A percentile compares a stretch with the other conserved stretches of the same genome.
These are phyloP conservation scores for Salvia hispanica DNA, from an alignment of 257 asterid species.

Conservation along the genomic window DNA sequence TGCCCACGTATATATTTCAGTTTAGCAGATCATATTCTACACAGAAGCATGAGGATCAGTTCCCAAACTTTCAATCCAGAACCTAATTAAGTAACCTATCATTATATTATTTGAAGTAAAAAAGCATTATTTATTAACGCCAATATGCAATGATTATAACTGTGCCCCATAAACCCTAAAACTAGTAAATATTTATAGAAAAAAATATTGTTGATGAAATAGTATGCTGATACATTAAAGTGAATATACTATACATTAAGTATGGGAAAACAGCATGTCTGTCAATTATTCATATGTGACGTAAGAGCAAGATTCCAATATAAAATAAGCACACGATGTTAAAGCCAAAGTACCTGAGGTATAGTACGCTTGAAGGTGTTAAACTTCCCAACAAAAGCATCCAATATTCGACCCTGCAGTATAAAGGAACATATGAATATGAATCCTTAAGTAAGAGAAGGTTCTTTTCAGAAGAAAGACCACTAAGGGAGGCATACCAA, in stretches of 20 bases:
- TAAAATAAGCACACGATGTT: not conserved
- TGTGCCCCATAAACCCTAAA: too few species aligned
- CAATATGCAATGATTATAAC: not conserved
- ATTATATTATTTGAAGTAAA: not conserved
- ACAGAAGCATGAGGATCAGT: slow-evolving; percentile 14
- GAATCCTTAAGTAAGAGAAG: slow-evolving; percentile 8
- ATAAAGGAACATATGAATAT: slow-evolving; percentile 16
- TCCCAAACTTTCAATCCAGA: not conserved
- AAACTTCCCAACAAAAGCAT: slow-evolving; percentile 98
- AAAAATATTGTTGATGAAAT: not conserved
- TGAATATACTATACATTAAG: not conserved
- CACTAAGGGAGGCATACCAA: slow-evolving; percentile 52
- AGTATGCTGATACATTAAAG: not conserved
- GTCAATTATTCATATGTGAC: not conserved
- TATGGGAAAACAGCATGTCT: slow-evolving; percentile 8
- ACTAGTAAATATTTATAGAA: too few species aligned
- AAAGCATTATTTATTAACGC: not conserved
- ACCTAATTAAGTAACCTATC: not conserved
- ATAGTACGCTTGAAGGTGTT: slow-evolving; percentile 93
- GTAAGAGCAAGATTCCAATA: slow-evolving; percentile 2
- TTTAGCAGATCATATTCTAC: not conserved
- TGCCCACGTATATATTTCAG: not conserved
- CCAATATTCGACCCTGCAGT: slow-evolving; percentile 92
- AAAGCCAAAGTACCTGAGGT: slow-evolving; percentile 76
- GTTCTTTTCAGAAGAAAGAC: slow-evolving; percentile 7